Evolutionary conservation across 1,284 basidiomycete genomes (phyloP), one percentile per base, ranked within the genome.

Genomic region (Salmacisia buchloeana): DNA sequence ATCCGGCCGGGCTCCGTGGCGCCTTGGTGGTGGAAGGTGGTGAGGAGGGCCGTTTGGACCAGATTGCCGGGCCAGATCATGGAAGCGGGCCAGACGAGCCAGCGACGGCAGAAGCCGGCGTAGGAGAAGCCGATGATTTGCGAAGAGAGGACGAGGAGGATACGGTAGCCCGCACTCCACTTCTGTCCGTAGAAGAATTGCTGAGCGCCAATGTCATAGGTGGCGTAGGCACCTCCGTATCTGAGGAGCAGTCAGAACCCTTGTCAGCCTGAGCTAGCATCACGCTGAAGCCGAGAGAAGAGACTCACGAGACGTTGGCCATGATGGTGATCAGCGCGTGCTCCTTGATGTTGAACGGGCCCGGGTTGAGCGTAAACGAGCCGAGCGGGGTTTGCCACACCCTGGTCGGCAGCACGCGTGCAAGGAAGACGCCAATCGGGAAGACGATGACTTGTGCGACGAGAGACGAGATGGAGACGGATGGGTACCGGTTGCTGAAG

Each of bases 1-100:
- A 46, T 46, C 21, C 36, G 13, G 18, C 61, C 61, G 15, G 46
- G 23, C 35, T 62, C 58, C 39, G 23, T 31, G 59, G 96, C 92
- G 66, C 96, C 92, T 66, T 94, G 90, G 72, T 97, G 94, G 77
- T 97, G 94, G 12, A 97, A 83, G 0, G 92, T 93, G 77, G 97
- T 97, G 74, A 97, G 83, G 45, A 93, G 82, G 13, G 93, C 92
- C 71, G 92, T 92, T 1, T 87, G 86, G 54, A 94, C 89, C 38
- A 97, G 83, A 77, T 94, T 92, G 77, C 29, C 31, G 2, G 62
- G 62, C 62, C 62, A 63, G 54, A 62, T 56, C 41, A 74, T 67
- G 4, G 64, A 27, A 9, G 61, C 36, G 2, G 49, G 49, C 49
- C 59, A 60, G 9, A 60, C 59, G 25, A 60, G 59, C 59, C 59